These are phyloP conservation scores for Hura crepitans DNA, from an alignment of 441 rosid species.

Conservation along the genomic window DNA sequence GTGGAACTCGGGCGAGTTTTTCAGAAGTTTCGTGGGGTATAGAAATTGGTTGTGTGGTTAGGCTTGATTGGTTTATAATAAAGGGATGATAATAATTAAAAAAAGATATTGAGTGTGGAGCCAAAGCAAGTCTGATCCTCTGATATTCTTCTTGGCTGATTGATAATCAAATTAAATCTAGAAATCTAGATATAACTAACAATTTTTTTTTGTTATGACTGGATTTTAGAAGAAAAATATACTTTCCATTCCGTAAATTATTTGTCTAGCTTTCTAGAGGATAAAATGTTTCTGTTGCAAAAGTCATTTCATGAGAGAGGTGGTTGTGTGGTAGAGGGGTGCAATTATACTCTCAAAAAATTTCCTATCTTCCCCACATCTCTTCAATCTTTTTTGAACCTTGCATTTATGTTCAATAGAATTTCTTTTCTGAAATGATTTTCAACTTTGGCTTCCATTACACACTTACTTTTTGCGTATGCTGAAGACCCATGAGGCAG, in stretches of 20 bases:
- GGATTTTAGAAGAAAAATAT: too few relatives aligned
- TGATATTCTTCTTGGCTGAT: neutral
- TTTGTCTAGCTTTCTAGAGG: too few relatives aligned
- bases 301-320: too few relatives aligned
- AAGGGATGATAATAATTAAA: neutral
- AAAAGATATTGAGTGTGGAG: neutral
- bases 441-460: neutral
- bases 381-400: neutral
- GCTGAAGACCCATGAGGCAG: neutral
- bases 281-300: too few relatives aligned
- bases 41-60: neutral
- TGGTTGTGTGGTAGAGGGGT: neutral
- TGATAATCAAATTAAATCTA: neutral
- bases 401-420: neutral
- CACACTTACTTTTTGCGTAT: neutral
- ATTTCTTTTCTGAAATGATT: neutral
- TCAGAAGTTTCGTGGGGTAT: neutral
- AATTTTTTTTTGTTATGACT: too few relatives aligned
- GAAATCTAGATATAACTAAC: neutral
- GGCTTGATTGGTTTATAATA: neutral
- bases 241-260: too few relatives aligned
- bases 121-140: neutral
- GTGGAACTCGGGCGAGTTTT: neutral
- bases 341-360: neutral
- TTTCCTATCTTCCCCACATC: neutral